phyloP scores from a whole-genome alignment of 495 filamentous ascomycete species.

The Penicillium paxilli region DNA sequence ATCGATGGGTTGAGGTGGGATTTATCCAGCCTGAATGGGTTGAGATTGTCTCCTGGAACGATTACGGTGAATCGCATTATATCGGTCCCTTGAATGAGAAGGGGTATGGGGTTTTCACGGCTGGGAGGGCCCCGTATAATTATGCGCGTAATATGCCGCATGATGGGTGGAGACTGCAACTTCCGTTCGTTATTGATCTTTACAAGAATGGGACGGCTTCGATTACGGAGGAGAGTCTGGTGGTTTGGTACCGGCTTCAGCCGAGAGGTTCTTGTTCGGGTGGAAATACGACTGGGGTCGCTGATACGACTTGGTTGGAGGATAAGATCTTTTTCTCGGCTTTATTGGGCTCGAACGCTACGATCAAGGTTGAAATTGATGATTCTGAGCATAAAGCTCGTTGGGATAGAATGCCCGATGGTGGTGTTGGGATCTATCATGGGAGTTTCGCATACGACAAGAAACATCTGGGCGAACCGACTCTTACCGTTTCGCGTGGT shows the following conservation, averaged over 20 bases:
- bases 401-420: constrained; percentile 29
- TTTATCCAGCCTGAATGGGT: constrained; percentile 65
- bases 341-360: constrained; percentile 24
- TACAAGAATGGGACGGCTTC: constrained; percentile 57
- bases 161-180: constrained; percentile 53
- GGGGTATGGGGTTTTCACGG: constrained; percentile 36
- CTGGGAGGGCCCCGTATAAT: constrained; percentile 47
- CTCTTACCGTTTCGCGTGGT: constrained; percentile 48
- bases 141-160: constrained; percentile 56
- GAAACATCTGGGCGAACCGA: constrained; percentile 50
- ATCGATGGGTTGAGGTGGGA: constrained; percentile 67
- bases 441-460: constrained; percentile 46
- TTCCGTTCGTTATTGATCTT: constrained; percentile 63
- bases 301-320: constrained; percentile 19
- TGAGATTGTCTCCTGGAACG: constrained; percentile 65
- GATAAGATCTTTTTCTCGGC: constrained; percentile 43
- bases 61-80: constrained; percentile 77
- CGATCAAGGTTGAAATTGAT: constrained; percentile 55
- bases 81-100: constrained; percentile 55
- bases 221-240: constrained; percentile 48
- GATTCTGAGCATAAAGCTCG: constrained; percentile 27
- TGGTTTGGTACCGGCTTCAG: constrained; percentile 64
- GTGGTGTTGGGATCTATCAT: constrained; percentile 49
- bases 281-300: constrained; percentile 34
- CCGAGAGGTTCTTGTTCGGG: constrained; percentile 32